Conservation (phyloP, 2,329 filamentous ascomycete species). For the Aspergillus amoenus region DNA sequence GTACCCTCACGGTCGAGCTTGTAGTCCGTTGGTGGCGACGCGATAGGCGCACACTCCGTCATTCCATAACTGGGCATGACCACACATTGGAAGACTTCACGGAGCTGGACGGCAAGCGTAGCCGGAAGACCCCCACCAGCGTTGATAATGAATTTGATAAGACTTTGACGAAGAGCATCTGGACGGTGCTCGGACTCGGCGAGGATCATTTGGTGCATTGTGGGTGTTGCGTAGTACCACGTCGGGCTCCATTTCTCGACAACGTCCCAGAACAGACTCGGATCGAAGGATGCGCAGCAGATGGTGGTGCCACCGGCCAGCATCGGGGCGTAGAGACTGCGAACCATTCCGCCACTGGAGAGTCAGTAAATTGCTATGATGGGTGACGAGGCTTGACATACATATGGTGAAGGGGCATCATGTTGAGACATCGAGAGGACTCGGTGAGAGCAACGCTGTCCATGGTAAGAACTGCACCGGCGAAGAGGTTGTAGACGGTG, state of each 20-base stretch:
- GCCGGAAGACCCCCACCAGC: slow-evolving; percentile 56
- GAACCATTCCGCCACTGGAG: slow-evolving; percentile 51
- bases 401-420: slow-evolving; percentile 61
- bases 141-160: slow-evolving; percentile 56
- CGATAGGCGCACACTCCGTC: slow-evolving; percentile 62
- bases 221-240: slow-evolving; percentile 60
- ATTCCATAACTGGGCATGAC: slow-evolving; percentile 60
- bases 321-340: slow-evolving; percentile 57
- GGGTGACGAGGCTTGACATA: slow-evolving; percentile 32
- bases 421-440: slow-evolving; percentile 51
- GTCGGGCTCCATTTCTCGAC: slow-evolving; percentile 50
- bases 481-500: slow-evolving; percentile 51
- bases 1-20: slow-evolving; percentile 53
- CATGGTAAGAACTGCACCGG: slow-evolving; percentile 46
- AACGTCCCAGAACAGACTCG: slow-evolving; percentile 57
- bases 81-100: slow-evolving; percentile 52
- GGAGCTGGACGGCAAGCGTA: slow-evolving; percentile 50
- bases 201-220: slow-evolving; percentile 57
- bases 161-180: slow-evolving; percentile 43
- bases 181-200: slow-evolving; percentile 45
- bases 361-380: neutral
- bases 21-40: slow-evolving; percentile 55
- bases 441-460: slow-evolving; percentile 1
- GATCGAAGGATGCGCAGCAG: slow-evolving; percentile 56
- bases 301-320: slow-evolving; percentile 56